A percentile compares a stretch with the other conserved stretches of the same genome.
Evolutionary conservation across 352 stramenopile species (phyloP).

Genomic region (Phytophthora meadii): DNA sequence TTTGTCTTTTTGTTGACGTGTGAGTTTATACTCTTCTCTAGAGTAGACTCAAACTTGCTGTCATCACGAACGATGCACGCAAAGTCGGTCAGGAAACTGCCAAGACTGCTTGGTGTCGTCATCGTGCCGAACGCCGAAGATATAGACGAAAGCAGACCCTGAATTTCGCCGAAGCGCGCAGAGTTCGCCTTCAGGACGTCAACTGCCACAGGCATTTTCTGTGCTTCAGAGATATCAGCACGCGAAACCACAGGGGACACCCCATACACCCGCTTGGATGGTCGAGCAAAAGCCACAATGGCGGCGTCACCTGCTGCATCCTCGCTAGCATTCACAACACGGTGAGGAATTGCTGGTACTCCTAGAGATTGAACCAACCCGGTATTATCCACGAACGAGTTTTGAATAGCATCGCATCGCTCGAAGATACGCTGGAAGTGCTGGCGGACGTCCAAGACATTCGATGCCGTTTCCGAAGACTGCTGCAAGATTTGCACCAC

Average conservation of each 20-base stretch:
- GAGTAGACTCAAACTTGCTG: slow-evolving; percentile 46
- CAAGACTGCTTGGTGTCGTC: slow-evolving; percentile 42
- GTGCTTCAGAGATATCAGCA: not conserved
- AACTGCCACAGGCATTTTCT: slow-evolving; percentile 36
- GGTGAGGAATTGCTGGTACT: slow-evolving; percentile 65
- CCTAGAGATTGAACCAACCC: slow-evolving; percentile 50
- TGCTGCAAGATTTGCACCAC: slow-evolving; percentile 58
- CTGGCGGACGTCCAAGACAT: slow-evolving; percentile 26
- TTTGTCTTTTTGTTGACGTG: not conserved
- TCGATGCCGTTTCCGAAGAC: slow-evolving; percentile 25
- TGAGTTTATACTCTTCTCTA: slow-evolving; percentile 13
- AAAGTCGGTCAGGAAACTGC: slow-evolving; percentile 40
- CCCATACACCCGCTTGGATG: slow-evolving; percentile 65
- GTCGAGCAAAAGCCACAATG: slow-evolving; percentile 64
- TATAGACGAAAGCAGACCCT: slow-evolving; percentile 31
- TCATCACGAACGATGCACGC: slow-evolving; percentile 36
- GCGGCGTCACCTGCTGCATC: slow-evolving; percentile 51
- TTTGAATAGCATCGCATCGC: slow-evolving; percentile 37
- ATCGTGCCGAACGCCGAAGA: slow-evolving; percentile 38
- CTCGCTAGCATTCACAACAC: slow-evolving; percentile 52
- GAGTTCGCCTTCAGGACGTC: slow-evolving; percentile 45
- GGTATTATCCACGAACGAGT: slow-evolving; percentile 31
- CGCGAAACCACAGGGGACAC: slow-evolving; percentile 57
- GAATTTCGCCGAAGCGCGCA: slow-evolving; percentile 43
- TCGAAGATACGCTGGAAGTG: slow-evolving; percentile 46